Conservation (phyloP, 1,284 basidiomycete genomes). For the Papiliotrema fonsecae region DNA sequence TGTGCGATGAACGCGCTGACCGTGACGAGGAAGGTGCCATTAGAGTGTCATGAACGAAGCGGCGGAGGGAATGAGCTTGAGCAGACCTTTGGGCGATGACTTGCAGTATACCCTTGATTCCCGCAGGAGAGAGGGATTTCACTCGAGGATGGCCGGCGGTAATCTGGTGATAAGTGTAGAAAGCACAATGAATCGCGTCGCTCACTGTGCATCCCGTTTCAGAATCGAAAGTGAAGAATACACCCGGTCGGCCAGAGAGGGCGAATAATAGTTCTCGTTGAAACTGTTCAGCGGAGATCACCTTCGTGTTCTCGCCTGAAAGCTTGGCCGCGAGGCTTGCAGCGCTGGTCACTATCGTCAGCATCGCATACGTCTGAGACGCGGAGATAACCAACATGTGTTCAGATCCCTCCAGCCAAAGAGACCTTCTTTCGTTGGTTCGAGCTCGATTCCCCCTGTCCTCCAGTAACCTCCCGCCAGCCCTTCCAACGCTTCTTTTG, state of each 20-base stretch:
- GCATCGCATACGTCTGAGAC: background rate
- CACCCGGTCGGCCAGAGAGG: slow-evolving; percentile 31
- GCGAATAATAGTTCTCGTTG: slow-evolving; percentile 40
- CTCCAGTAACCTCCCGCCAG: slow-evolving; percentile 30
- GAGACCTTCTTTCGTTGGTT: slow-evolving; percentile 5
- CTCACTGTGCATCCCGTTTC: slow-evolving; percentile 25
- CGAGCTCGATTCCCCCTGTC: slow-evolving; percentile 12
- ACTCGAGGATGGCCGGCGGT: slow-evolving; percentile 22
- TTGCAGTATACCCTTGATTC: slow-evolving; percentile 60
- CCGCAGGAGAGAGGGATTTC: slow-evolving; percentile 57
- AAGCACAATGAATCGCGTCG: background rate
- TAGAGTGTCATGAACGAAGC: slow-evolving; percentile 55
- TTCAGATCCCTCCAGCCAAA: slow-evolving; percentile 33
- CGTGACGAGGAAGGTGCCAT: slow-evolving; percentile 9
- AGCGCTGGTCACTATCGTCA: background rate
- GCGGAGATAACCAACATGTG: slow-evolving; percentile 16
- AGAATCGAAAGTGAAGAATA: slow-evolving; percentile 22
- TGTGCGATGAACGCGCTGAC: slow-evolving; percentile 30
- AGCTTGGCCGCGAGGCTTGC: slow-evolving; percentile 4
- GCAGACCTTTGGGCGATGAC: slow-evolving; percentile 58
- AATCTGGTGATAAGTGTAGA: background rate
- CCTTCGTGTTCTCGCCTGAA: slow-evolving; percentile 6
- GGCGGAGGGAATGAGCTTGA: slow-evolving; percentile 58
- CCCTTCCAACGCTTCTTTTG: slow-evolving; percentile 14
- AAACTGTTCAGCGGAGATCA: slow-evolving; percentile 25